These are phyloP conservation scores for Calonectria hongkongensis DNA, from an alignment of 2,329 filamentous ascomycete species.

Conservation along the genomic window DNA sequence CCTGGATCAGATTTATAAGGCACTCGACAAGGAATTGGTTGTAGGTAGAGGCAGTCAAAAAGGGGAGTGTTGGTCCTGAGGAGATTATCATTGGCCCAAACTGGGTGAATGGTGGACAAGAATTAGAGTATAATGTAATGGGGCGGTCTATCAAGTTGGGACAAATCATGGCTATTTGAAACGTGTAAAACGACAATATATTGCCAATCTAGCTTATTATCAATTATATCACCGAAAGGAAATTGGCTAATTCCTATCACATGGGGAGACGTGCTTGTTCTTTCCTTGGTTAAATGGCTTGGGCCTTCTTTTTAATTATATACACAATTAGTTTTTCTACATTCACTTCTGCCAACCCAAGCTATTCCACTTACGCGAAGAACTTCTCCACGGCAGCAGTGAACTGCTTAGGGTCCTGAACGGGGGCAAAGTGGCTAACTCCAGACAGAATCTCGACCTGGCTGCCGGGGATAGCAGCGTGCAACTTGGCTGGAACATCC, in stretches of 20 bases:
- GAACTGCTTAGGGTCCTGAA: constrained; percentile 63
- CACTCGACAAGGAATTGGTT: constrained; percentile 4
- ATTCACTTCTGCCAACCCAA: neutral
- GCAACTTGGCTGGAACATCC: constrained; percentile 59
- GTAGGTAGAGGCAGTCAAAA: neutral
- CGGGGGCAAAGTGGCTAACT: constrained; percentile 66
- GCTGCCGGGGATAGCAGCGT: constrained; percentile 61
- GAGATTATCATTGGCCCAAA: constrained; percentile 29
- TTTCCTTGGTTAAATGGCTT: neutral
- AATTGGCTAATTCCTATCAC: neutral
- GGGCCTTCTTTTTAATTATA: constrained; percentile 4
- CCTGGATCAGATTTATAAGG: neutral
- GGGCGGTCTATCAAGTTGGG: neutral
- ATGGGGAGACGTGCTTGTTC: neutral
- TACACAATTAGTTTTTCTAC: neutral
- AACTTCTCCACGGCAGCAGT: constrained; percentile 57
- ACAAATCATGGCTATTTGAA: neutral
- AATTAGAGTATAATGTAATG: neutral
- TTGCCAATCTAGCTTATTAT: neutral
- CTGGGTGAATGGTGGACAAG: neutral
- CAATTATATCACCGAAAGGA: neutral
- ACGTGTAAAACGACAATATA: neutral
- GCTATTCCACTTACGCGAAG: constrained; percentile 27
- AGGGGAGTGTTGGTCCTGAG: neutral
- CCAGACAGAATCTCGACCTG: constrained; percentile 58